These are phyloP conservation scores for Pseudogymnoascus verrucosus DNA, from an alignment of 2,329 filamentous ascomycete genomes.

Conservation along the genomic window DNA sequence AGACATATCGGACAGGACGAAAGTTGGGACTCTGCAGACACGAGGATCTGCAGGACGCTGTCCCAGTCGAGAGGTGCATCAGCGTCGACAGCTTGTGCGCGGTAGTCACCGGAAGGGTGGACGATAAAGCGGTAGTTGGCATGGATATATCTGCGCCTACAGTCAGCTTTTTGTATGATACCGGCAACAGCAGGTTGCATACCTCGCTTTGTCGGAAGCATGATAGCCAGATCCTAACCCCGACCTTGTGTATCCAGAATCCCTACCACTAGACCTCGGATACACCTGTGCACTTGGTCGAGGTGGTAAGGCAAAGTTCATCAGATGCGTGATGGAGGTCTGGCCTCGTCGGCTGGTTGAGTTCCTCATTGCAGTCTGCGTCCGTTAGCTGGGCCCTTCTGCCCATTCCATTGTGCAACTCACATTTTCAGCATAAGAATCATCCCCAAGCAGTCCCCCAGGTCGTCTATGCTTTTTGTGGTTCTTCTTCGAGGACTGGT, in stretches of 20 bases:
- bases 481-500: constrained; percentile 68
- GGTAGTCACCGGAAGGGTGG: constrained; percentile 71
- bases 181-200: constrained; percentile 26
- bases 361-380: constrained; percentile 45
- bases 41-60: constrained; percentile 83
- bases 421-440: constrained; percentile 76
- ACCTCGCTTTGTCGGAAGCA: constrained; percentile 82
- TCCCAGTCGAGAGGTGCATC: constrained; percentile 89
- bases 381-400: constrained; percentile 16
- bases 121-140: constrained; percentile 98
- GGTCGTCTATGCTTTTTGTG: constrained; percentile 76
- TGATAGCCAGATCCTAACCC: constrained; percentile 85
- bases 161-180: constrained; percentile 2
- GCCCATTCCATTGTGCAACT: constrained; percentile 28
- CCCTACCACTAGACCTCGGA: constrained; percentile 39
- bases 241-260: constrained; percentile 69
- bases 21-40: constrained; percentile 79
- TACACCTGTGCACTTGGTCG: constrained; percentile 55
- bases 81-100: constrained; percentile 72
- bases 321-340: constrained; percentile 92
- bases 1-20: constrained; percentile 92
- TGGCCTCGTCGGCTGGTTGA: constrained; percentile 74
- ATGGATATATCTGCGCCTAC: constrained; percentile 64
- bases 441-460: constrained; percentile 53
- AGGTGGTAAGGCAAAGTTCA: constrained; percentile 80